Conservation (phyloP, 805 yeast species). For the Cyberlindnera saturnus region DNA sequence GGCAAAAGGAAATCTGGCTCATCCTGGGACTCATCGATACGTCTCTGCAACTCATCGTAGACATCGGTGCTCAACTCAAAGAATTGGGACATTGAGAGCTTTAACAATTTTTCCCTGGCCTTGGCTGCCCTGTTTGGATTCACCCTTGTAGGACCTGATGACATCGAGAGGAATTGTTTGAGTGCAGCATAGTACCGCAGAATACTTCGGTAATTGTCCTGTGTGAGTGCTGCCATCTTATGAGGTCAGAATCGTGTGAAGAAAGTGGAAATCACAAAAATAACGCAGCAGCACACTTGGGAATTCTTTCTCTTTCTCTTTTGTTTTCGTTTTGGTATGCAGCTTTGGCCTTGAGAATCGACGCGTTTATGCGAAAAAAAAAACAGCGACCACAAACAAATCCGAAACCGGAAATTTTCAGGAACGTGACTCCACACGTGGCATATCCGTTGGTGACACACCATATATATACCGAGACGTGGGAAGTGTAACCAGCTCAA, state of each 20-base stretch:
- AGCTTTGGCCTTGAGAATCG: no score
- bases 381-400: no score
- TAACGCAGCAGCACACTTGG: no score
- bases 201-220: conserved; percentile 13
- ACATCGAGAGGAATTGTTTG: conserved; percentile 21
- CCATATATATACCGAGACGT: no score
- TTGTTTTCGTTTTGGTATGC: no score
- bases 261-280: neutral
- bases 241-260: neutral
- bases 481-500: no score
- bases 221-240: conserved; percentile 14
- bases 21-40: conserved; percentile 54
- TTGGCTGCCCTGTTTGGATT: conserved; percentile 54
- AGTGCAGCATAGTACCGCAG: conserved; percentile 18
- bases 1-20: conserved; percentile 66
- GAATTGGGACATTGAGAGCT: conserved; percentile 77
- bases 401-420: no score
- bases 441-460: no score
- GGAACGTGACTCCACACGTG: no score
- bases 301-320: no score
- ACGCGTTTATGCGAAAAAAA: no score
- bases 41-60: conserved; percentile 81
- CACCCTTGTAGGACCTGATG: conserved; percentile 18
- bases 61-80: conserved; percentile 91
- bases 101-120: conserved; percentile 80